Conservation (phyloP, 202 grass and related monocot genomes). For the Digitaria exilis region DNA sequence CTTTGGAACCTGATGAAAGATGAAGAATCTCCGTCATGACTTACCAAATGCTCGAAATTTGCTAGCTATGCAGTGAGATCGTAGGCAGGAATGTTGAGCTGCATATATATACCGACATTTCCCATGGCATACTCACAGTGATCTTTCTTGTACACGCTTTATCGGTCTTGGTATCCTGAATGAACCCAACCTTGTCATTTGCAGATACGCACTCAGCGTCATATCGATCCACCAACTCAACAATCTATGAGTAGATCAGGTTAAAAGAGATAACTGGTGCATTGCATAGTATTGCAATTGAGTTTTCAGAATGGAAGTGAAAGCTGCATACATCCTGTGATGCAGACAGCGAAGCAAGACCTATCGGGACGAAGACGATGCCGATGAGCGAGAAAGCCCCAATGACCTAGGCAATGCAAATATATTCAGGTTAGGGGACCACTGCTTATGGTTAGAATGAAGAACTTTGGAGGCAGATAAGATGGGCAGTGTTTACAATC, state of each 20-base stretch:
- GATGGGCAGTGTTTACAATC: slow-evolving; percentile 48
- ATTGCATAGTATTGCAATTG: background rate
- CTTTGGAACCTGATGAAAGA: slow-evolving; percentile 87
- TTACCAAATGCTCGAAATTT: background rate
- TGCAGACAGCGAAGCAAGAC: slow-evolving; percentile 69
- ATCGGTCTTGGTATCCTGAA: slow-evolving; percentile 65
- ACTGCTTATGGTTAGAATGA: background rate
- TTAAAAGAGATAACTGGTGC: background rate
- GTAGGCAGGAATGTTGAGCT: no score
- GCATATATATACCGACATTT: no score
- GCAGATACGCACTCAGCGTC: slow-evolving; percentile 67
- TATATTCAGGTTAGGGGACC: background rate
- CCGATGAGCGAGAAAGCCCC: slow-evolving; percentile 67
- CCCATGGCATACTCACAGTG: slow-evolving; percentile 45
- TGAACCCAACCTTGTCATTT: slow-evolving; percentile 69
- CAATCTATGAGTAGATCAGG: slow-evolving; percentile 48
- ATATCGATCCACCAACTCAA: slow-evolving; percentile 80
- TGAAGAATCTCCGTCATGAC: background rate
- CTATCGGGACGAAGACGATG: slow-evolving; percentile 86
- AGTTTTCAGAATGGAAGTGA: background rate
- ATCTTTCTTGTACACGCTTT: slow-evolving; percentile 76
- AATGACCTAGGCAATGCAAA: slow-evolving; percentile 54
- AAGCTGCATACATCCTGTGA: slow-evolving; percentile 32
- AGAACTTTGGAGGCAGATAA: background rate
- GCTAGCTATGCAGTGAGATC: background rate